Percentiles rank a stretch among this genome's conserved stretches.
phyloP scores from a whole-genome alignment of 176 grass and related monocot genomes.

The Eragrostis nindensis region DNA sequence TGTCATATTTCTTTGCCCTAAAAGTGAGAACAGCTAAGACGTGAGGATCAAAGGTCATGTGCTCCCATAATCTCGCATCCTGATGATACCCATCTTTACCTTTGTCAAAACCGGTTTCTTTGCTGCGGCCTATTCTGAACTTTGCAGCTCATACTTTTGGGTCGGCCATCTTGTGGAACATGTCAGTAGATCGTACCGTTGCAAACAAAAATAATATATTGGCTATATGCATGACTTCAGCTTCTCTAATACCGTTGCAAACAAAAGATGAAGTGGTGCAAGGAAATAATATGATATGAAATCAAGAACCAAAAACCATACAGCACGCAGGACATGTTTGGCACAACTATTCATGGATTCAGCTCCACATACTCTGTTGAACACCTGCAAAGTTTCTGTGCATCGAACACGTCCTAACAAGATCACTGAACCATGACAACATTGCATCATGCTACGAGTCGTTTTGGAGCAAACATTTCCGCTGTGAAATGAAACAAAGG shows the following conservation, averaged over 20 bases:
- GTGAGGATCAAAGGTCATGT: slow-evolving; percentile 27
- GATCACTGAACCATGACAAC: neutral
- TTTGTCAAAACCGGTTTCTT: neutral
- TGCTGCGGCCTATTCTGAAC: neutral
- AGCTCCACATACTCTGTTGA: too few relatives aligned
- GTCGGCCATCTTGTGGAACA: neutral
- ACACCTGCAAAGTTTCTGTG: neutral
- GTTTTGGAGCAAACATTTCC: neutral
- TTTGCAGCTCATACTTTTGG: neutral
- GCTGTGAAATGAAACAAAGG: neutral
- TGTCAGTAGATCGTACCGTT: neutral
- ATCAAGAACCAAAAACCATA: too few relatives aligned
- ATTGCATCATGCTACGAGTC: too few relatives aligned
- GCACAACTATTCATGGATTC: too few relatives aligned
- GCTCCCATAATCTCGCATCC: slow-evolving; percentile 7
- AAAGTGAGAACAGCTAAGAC: slow-evolving; percentile 26
- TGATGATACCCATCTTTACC: neutral
- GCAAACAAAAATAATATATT: neutral
- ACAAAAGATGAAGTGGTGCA: too few relatives aligned
- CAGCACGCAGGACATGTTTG: too few relatives aligned
- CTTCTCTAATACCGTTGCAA: too few relatives aligned
- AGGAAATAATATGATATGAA: too few relatives aligned
- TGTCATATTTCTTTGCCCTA: neutral
- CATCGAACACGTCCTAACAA: neutral
- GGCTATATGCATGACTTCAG: neutral